These are phyloP conservation scores for Isabelozyma heimii DNA, from an alignment of 805 yeast genomes.

Conservation along the genomic window DNA sequence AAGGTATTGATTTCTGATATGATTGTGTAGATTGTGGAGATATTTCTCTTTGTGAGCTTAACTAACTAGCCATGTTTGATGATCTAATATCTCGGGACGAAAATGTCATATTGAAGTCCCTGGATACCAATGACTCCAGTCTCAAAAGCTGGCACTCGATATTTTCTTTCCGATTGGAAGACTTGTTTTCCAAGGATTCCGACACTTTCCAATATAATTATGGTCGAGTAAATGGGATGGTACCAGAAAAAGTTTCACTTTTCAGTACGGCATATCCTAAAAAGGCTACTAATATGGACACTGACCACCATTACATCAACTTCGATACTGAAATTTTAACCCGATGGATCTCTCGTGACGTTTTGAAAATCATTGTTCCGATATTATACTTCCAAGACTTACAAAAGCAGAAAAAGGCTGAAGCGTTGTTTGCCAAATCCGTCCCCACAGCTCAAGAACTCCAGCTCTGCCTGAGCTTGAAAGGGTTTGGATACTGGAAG, in stretches of 20 bases:
- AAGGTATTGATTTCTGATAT: background rate
- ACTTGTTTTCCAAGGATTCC: constrained; percentile 12
- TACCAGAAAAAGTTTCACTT: constrained; percentile 10
- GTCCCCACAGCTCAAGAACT: constrained; percentile 16
- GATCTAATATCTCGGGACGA: constrained; percentile 14
- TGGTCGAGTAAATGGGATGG: constrained; percentile 7
- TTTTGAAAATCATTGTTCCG: constrained; percentile 14
- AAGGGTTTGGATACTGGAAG: constrained; percentile 14
- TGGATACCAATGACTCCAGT: background rate
- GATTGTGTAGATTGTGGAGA: background rate
- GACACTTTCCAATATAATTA: constrained; percentile 3
- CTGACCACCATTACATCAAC: constrained; percentile 12
- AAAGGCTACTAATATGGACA: constrained; percentile 15
- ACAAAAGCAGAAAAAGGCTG: constrained; percentile 3
- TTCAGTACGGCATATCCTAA: constrained; percentile 15
- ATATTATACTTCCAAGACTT: constrained; percentile 16
- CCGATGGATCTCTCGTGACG: constrained; percentile 15
- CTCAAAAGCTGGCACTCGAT: constrained; percentile 2
- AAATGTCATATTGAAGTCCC: constrained; percentile 6
- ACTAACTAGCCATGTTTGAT: constrained; percentile 9
- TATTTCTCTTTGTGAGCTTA: background rate
- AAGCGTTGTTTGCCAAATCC: constrained; percentile 9
- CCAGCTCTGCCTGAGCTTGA: constrained; percentile 6
- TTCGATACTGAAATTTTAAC: constrained; percentile 13
- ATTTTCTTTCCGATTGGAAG: constrained; percentile 1